These are phyloP conservation scores for Inonotus hispidus DNA, from an alignment of 1,284 basidiomycete species.

Conservation along the genomic window DNA sequence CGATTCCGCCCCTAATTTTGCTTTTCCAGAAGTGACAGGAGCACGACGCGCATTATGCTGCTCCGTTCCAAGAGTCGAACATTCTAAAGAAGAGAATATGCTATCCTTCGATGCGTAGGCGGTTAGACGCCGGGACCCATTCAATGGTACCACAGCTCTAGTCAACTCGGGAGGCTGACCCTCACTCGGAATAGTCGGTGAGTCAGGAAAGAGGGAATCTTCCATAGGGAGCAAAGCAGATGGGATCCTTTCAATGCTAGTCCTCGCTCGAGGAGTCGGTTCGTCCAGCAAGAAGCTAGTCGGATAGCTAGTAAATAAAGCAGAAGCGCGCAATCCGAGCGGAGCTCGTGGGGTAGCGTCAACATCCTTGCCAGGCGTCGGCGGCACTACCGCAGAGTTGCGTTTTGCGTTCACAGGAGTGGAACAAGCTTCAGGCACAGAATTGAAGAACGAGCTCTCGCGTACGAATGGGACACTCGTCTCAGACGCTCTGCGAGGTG, in stretches of 20 bases:
- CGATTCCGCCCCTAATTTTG: slow-evolving; percentile 7
- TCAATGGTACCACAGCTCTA: background rate
- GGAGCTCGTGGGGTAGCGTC: slow-evolving; percentile 18
- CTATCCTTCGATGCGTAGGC: slow-evolving; percentile 29
- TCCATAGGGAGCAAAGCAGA: background rate
- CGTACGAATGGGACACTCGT: slow-evolving; percentile 8
- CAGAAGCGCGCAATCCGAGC: background rate
- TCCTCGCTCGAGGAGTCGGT: slow-evolving; percentile 11
- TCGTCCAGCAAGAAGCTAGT: slow-evolving; percentile 4
- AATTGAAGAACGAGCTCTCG: slow-evolving; percentile 17
- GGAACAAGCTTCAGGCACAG: slow-evolving; percentile 17
- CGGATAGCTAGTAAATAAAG: background rate
- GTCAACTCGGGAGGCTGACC: background rate
- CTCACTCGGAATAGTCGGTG: background rate
- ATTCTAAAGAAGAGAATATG: slow-evolving; percentile 33
- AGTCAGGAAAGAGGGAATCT: slow-evolving; percentile 13
- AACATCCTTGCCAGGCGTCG: slow-evolving; percentile 5
- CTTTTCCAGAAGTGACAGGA: background rate
- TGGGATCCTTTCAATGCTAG: background rate
- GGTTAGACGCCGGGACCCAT: slow-evolving; percentile 8
- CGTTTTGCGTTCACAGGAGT: slow-evolving; percentile 9
- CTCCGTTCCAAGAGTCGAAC: slow-evolving; percentile 26
- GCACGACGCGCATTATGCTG: slow-evolving; percentile 6
- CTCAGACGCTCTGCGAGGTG: background rate
- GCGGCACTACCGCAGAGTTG: background rate